phyloP scores from a whole-genome alignment of 176 grass and related monocot species.

The Zea mays region DNA sequence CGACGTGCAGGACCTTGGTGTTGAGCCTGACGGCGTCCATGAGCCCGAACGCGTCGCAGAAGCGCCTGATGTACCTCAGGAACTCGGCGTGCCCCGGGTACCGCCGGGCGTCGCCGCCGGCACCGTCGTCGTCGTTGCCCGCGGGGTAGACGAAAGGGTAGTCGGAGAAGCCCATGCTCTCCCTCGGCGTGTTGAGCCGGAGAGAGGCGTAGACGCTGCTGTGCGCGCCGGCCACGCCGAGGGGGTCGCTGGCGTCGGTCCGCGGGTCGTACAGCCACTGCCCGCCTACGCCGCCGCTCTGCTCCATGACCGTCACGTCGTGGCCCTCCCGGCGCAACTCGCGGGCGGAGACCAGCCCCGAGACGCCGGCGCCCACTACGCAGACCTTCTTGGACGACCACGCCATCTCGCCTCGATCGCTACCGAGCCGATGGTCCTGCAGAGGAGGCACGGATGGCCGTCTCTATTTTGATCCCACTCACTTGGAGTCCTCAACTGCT shows the following conservation, averaged over 20 bases:
- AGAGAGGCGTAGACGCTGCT: slow-evolving; percentile 46
- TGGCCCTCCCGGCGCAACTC: slow-evolving; percentile 49
- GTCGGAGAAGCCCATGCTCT: slow-evolving; percentile 32
- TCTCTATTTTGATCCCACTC: too few relatives aligned
- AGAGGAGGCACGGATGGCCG: not conserved
- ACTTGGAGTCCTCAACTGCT: too few relatives aligned
- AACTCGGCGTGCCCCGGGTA: slow-evolving; percentile 45
- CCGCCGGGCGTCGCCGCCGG: slow-evolving; percentile 18
- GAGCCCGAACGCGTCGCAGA: slow-evolving; percentile 35
- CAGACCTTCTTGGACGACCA: slow-evolving; percentile 26
- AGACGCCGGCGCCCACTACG: slow-evolving; percentile 41
- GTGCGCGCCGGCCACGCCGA: slow-evolving; percentile 24
- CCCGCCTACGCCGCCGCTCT: slow-evolving; percentile 36
- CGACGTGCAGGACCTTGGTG: slow-evolving; percentile 35
- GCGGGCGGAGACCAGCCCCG: slow-evolving; percentile 30
- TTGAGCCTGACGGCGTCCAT: slow-evolving; percentile 44
- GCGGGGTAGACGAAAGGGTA: slow-evolving; percentile 31
- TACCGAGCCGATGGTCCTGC: not conserved
- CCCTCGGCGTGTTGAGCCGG: not conserved
- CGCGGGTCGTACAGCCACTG: slow-evolving; percentile 50
- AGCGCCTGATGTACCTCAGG: slow-evolving; percentile 39
- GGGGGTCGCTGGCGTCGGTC: slow-evolving; percentile 1
- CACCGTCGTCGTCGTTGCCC: too few relatives aligned
- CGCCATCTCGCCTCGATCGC: not conserved
- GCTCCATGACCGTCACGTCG: slow-evolving; percentile 46